Evolutionary conservation across 2,329 filamentous ascomycete species (phyloP), one percentile per base, ranked within the genome.

Genomic region (Hymenotorrendiella dingleyae): DNA sequence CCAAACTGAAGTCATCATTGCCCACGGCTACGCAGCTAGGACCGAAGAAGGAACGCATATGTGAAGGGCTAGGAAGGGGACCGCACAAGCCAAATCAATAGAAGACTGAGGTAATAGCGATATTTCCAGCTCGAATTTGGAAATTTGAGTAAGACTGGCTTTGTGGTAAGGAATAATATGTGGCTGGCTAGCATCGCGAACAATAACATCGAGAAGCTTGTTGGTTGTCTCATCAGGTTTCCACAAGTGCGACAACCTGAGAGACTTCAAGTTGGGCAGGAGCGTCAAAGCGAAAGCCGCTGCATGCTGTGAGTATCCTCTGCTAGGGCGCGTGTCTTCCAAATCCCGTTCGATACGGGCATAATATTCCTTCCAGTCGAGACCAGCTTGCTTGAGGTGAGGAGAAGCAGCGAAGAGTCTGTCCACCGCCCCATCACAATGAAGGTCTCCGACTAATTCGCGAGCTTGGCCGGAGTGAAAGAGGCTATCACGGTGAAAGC

Each of bases 231-330:
- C 39, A 22, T 20, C 17, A 12, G 43, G 39, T 23, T 39, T 39
- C 43, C 43, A 46, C 12, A 19, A 37, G 22, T 20, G 22, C 42
- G 43, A 39, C 12, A 47, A 21, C 5, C 22, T 36, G 17, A 43
- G 36, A 17, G 16, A 36, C 40, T 47, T 22, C 16, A 47, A 21
- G 32, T 47, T 47, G 3, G 45, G 45, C 30, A 47, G 43, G 14
- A 46, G 38, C 14, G 43, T 46, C 38, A 46, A 41, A 6, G 42
- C 32, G 43, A 43, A 47, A 27, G 36, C 30, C 26, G 32, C 36
- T 23, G 20, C 40, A 24, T 47, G 40, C 20, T 47, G 40, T 21
- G 32, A 43, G 30, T 47, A 43, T n/a, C n/a, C n/a, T n/a, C n/a
- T n/a, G 22, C 28, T 33, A 23, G n/a, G 4, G 27, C 10, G 27